Evolutionary conservation across 495 filamentous ascomycete genomes (phyloP).

Genomic region (Xylaria scruposa): DNA sequence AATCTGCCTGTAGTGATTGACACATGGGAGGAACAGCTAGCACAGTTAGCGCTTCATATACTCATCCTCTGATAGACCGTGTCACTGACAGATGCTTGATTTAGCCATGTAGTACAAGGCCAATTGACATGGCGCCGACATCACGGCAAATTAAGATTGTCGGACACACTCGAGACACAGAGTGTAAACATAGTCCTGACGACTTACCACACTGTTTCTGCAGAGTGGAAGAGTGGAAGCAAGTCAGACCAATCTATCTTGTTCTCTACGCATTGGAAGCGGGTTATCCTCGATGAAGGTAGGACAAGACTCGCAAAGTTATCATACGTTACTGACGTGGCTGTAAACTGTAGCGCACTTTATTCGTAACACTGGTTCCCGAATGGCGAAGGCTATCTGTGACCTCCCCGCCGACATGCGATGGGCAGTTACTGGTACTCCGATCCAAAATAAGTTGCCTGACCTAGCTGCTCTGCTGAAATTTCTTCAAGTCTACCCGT

Average conservation of each 20-base stretch:
- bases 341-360: constrained; percentile 43
- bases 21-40: constrained; percentile 17
- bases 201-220: constrained; percentile 14
- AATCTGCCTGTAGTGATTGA: constrained; percentile 5
- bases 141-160: background rate
- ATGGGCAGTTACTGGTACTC: constrained; percentile 55
- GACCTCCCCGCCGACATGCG: constrained; percentile 41
- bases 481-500: constrained; percentile 50
- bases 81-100: background rate
- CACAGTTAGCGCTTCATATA: background rate
- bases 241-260: background rate
- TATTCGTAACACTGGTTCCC: constrained; percentile 47
- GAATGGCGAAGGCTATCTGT: constrained; percentile 44
- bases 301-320: background rate
- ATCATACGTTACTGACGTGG: background rate
- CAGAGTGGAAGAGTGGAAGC: constrained; percentile 4
- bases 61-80: background rate
- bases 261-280: constrained; percentile 44
- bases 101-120: background rate
- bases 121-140: constrained; percentile 18
- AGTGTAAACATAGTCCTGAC: constrained; percentile 10
- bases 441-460: constrained; percentile 50
- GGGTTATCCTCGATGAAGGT: constrained; percentile 59
- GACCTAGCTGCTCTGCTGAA: constrained; percentile 48
- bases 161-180: background rate